Conservation (phyloP, 441 rosid genomes). For the Erodium moschatum region DNA sequence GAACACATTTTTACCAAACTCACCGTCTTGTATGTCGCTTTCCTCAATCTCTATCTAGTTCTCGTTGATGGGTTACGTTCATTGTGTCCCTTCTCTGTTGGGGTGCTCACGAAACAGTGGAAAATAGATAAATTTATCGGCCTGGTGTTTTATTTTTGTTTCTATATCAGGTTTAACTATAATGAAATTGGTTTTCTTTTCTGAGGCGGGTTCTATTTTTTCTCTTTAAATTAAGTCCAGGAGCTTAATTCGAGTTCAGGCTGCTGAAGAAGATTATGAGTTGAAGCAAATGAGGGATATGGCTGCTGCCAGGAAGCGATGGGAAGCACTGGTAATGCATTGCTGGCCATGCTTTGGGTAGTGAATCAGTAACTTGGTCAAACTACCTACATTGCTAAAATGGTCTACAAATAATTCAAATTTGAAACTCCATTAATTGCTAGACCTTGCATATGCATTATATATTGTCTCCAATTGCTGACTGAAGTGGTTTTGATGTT, state of each 20-base stretch:
- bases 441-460: background rate
- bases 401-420: background rate
- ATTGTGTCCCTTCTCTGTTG: slow-evolving; percentile 1
- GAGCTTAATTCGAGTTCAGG: slow-evolving; percentile 45
- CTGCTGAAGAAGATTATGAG: slow-evolving; percentile 60
- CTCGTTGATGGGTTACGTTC: slow-evolving; percentile 14
- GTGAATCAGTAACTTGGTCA: background rate
- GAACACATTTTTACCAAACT: slow-evolving; percentile 16
- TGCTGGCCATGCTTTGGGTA: background rate
- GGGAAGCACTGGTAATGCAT: slow-evolving; percentile 69
- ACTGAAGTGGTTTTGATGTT: background rate
- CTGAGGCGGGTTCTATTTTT: slow-evolving; percentile 4
- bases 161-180: background rate
- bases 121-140: background rate
- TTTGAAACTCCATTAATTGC: background rate
- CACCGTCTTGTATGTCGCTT: slow-evolving; percentile 33
- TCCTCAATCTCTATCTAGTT: slow-evolving; percentile 16
- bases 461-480: background rate
- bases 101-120: slow-evolving; percentile 11
- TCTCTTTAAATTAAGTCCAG: slow-evolving; percentile 24
- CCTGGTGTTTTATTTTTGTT: background rate
- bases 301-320: slow-evolving; percentile 89
- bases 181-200: background rate
- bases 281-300: slow-evolving; percentile 81
- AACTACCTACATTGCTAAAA: background rate